Evolutionary conservation across 1,284 basidiomycete genomes (phyloP).

Genomic region (Leccinum cinnamomeum): DNA sequence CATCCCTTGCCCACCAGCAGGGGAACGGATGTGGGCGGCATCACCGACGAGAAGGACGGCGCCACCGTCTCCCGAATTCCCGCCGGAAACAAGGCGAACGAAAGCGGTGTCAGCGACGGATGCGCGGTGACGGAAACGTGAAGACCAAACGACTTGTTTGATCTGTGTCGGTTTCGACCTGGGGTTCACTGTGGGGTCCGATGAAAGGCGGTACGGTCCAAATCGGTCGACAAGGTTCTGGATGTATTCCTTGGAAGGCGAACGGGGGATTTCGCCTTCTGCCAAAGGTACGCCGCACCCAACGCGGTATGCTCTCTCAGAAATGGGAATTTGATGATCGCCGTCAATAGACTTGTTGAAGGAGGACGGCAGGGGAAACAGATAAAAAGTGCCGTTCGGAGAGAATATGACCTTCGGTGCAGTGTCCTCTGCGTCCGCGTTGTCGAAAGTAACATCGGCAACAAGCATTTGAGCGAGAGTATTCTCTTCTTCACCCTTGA

Average conservation of each 20-base stretch:
- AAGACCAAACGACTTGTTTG: slow-evolving; percentile 33
- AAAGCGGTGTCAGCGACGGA: slow-evolving; percentile 34
- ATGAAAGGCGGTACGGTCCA: slow-evolving; percentile 15
- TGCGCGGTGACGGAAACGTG: slow-evolving; percentile 39
- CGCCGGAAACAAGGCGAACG: background rate
- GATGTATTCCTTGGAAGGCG: slow-evolving; percentile 37
- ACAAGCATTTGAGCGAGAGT: slow-evolving; percentile 23
- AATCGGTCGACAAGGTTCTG: slow-evolving; percentile 36
- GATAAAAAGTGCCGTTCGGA: slow-evolving; percentile 23
- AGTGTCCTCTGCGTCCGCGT: background rate
- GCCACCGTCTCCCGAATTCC: background rate
- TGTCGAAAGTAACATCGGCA: slow-evolving; percentile 3
- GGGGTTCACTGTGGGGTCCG: background rate
- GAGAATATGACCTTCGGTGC: slow-evolving; percentile 10
- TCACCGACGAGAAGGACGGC: slow-evolving; percentile 39
- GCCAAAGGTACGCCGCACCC: slow-evolving; percentile 34
- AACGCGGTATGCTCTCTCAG: slow-evolving; percentile 35
- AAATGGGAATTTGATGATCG: slow-evolving; percentile 8
- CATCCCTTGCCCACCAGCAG: slow-evolving; percentile 49
- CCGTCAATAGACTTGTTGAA: slow-evolving; percentile 11
- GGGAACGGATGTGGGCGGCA: slow-evolving; percentile 46
- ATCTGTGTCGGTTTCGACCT: background rate
- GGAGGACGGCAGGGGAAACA: slow-evolving; percentile 28
- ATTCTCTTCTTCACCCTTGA: background rate
- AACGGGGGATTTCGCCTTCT: slow-evolving; percentile 29